phyloP scores from a whole-genome alignment of 129 eudicot species.

The Helichrysum umbraculigerum region DNA sequence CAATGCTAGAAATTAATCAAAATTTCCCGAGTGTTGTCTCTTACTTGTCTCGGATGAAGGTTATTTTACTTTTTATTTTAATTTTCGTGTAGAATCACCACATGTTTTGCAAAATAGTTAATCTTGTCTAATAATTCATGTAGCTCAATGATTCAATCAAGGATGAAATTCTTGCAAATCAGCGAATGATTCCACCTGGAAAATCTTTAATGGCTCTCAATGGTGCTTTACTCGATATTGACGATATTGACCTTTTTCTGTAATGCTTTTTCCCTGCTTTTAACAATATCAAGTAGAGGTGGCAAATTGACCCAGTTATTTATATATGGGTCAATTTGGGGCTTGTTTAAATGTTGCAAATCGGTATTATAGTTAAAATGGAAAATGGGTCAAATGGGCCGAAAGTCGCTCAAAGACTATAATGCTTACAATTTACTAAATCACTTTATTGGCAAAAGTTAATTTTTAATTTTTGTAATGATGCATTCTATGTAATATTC shows the following conservation, averaged over 20 bases:
- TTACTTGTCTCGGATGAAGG: conserved; percentile 95
- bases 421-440: too few relatives aligned
- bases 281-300: too few relatives aligned
- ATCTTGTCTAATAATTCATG: conserved; percentile 26
- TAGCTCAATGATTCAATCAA: conserved; percentile 94
- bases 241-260: conserved; percentile 91
- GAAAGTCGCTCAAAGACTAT: neutral
- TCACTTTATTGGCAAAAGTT: neutral
- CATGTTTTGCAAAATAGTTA: conserved; percentile 15
- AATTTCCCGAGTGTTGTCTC: conserved; percentile 98
- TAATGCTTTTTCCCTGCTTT: conserved; percentile 45
- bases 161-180: conserved; percentile 93
- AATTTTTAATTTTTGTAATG: neutral
- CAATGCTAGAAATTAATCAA: conserved; percentile 97
- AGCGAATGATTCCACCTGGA: conserved; percentile 98
- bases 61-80: conserved; percentile 21
- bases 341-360: neutral
- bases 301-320: neutral
- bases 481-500: neutral
- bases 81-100: conserved; percentile 5
- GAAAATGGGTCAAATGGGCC: neutral
- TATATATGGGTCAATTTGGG: neutral
- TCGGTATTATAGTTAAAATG: neutral
- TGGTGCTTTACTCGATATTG: conserved; percentile 91
- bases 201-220: conserved; percentile 97